Evolutionary conservation across 192 early-diverging fungal species (phyloP), one percentile per base, ranked within the genome.

Genomic region (Oehlia diaphana): DNA sequence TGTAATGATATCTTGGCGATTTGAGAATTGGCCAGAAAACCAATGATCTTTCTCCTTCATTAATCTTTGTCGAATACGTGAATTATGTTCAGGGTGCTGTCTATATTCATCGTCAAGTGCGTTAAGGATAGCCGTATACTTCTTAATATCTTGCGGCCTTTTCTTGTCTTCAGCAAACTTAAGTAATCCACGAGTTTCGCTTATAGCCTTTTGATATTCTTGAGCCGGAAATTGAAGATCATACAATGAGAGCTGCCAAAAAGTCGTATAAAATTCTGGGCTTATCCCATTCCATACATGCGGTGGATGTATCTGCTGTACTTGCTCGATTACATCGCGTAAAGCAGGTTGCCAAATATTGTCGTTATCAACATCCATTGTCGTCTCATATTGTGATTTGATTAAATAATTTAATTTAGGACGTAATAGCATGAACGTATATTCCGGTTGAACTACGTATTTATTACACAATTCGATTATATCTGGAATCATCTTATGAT

Each of bases 171-270:
- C 89, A 14, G 83, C 81, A 65, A 92, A 91, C 65, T 92, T 89
- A 6, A 82, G 66, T 26, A 21, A 37, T 23, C 37, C 26, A 26
- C 8, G 64, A 21, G 26, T 26, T 49, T 77, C 65, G 14, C 35
- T 23, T 53, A 44, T 62, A 19, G 63, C 35, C 33, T 79, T 75
- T 47, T 82, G 70, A 83, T 96, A 96, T 63, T 88, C 88, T 9
- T 82, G 78, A 49, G 83, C 83, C 26, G 93, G 94, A 21, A 91
- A 88, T 50, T 86, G 81, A 16, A 96, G 92, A 78, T 96, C 95
- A 79, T 92, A 92, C 6, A 96, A 79, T 6, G 83, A 81, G 13
- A 96, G 81, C 63, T 92, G 92, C 95, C 95, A 96, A 78, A 95
- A 96, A 0, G 90, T 90, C 9, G 88, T 83, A 80, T 91, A 96